Base-by-base conservation (phyloP, 345 rosid genomes). In the Ailanthus altissimus region DNA sequence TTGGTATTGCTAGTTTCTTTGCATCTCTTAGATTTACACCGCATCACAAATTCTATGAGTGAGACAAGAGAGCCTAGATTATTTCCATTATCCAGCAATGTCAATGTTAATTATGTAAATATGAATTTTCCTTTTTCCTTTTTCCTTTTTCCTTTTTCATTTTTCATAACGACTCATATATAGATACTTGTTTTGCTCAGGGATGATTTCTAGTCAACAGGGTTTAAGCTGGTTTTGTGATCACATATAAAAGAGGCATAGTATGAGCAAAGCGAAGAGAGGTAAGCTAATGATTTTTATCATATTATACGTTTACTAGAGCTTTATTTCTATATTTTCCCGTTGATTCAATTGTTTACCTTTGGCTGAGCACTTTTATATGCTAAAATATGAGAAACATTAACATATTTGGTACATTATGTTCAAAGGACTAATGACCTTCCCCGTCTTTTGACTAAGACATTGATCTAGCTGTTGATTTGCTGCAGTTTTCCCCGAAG, bases 161-260 rank as follows among this genome's bases (percentile, higher is more conserved):
- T 67, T 26, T 28, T 5, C 16, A 49, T 42, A 42, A 12, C 43
- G 38, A 47, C 7, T 18, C 9, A 42, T 16, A 20, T 42, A 20
- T 18, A 2, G 54, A 15, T 38, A 50, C 23, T 76, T 73, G 77
- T 66, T 76, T 56, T 53, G 59, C 11, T 66, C 84, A 89, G 94
- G 85, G 87, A 84, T 75, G 88, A 80, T 83, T 90, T 89, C 79
- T 49, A 88, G 54, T 87, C 89, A 0, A 74, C 82, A 49, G 92
- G 90, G 32, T 90, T 90, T 75, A 88, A 88, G 57, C 75, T 90
- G 79, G 86, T 84, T 79, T 81, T 90, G 72, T 87, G 64, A 81
- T 65, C 64, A 59, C 25, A 2, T 43, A 7, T 42, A 10, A 4
- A 43, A 32, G 9, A 13, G 60, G 67, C 46, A 45, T 9, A 40